Evolutionary conservation across 2,329 filamentous ascomycete genomes (phyloP).

Genomic region (Huntiella omanensis): DNA sequence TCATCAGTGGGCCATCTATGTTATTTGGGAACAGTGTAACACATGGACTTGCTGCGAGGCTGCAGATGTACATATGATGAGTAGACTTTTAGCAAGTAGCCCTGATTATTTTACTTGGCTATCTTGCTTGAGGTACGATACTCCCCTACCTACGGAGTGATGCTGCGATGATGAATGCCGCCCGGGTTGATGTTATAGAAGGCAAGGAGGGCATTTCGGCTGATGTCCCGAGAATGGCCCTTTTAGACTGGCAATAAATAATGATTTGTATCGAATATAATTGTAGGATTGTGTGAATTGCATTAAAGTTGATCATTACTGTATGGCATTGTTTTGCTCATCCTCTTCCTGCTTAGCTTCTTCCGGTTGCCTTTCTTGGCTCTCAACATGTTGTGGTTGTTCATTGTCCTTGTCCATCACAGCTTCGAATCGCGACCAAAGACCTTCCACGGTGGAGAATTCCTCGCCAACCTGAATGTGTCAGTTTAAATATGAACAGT

Average conservation of each 20-base stretch:
- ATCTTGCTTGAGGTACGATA: too few species aligned
- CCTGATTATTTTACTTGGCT: neutral
- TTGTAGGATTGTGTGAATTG: neutral
- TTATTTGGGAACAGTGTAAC: neutral
- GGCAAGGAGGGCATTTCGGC: too few species aligned
- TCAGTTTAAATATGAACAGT: neutral
- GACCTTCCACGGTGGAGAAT: slow-evolving; percentile 85
- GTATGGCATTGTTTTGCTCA: slow-evolving; percentile 10
- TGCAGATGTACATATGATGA: neutral
- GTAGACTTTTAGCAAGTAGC: neutral
- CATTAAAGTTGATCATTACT: neutral
- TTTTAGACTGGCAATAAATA: neutral
- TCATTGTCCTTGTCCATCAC: slow-evolving; percentile 60
- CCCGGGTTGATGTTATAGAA: too few species aligned
- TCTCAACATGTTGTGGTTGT: slow-evolving; percentile 9
- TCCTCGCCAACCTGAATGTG: slow-evolving; percentile 67
- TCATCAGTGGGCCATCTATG: neutral
- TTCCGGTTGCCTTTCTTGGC: slow-evolving; percentile 4
- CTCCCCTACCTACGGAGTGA: too few species aligned
- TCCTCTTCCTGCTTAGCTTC: slow-evolving; percentile 12
- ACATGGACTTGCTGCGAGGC: neutral
- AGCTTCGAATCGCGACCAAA: slow-evolving; percentile 94
- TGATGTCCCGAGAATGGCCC: too few species aligned
- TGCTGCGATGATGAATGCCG: too few species aligned
- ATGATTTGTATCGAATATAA: neutral